These are phyloP conservation scores for Geotrichum candidum DNA, from an alignment of 1,139 yeast species.

Conservation along the genomic window DNA sequence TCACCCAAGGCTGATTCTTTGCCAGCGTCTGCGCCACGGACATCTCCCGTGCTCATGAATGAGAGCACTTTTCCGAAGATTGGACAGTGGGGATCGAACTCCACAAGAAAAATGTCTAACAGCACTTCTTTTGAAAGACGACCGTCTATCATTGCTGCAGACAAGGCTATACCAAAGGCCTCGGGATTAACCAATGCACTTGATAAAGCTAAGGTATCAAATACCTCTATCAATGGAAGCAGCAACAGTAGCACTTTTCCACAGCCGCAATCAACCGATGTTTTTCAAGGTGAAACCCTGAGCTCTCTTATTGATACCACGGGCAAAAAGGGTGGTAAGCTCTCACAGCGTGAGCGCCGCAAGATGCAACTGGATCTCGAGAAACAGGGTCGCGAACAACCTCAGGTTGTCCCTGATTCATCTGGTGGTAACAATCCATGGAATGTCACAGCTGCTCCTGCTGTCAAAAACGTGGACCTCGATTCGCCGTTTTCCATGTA, in stretches of 20 bases:
- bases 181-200: neutral
- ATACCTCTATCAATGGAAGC: neutral
- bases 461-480: neutral
- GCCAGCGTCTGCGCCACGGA: neutral
- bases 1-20: neutral
- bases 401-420: constrained; percentile 2
- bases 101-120: neutral
- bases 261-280: neutral
- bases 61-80: constrained; percentile 6
- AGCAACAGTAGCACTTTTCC: neutral
- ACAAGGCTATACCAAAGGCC: neutral
- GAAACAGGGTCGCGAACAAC: constrained; percentile 1
- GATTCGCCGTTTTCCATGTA: constrained; percentile 9
- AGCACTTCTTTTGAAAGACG: neutral
- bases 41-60: neutral
- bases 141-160: neutral
- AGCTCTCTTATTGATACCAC: constrained; percentile 11
- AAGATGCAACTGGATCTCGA: constrained; percentile 28
- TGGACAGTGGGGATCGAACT: neutral
- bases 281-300: constrained; percentile 3
- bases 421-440: constrained; percentile 19
- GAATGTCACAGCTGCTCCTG: constrained; percentile 21
- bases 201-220: neutral
- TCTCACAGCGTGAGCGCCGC: constrained; percentile 52
- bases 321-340: constrained; percentile 21